A percentile compares a stretch with the other conserved stretches of the same genome.
These are phyloP conservation scores for Komagataella ulmi DNA, from an alignment of 805 yeast species.

Conservation along the genomic window DNA sequence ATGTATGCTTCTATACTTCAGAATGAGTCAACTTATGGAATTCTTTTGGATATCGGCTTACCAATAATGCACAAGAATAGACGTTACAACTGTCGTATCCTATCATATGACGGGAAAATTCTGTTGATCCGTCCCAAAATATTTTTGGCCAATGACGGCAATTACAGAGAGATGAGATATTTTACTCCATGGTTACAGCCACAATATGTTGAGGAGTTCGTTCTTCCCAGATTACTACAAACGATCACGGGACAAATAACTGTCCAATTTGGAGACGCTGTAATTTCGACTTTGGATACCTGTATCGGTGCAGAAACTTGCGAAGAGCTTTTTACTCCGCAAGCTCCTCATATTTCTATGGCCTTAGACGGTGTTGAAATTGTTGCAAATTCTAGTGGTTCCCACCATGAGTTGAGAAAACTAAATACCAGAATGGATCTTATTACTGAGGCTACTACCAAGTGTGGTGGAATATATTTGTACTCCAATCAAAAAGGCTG, in stretches of 20 bases:
- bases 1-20: slow-evolving; percentile 68
- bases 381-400: slow-evolving; percentile 88
- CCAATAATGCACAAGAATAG: slow-evolving; percentile 82
- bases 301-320: slow-evolving; percentile 96
- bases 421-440: slow-evolving; percentile 72
- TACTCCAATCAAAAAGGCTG: slow-evolving; percentile 96
- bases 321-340: slow-evolving; percentile 94
- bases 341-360: slow-evolving; percentile 87
- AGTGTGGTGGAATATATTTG: slow-evolving; percentile 92
- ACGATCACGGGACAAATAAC: slow-evolving; percentile 50
- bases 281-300: slow-evolving; percentile 72
- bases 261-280: slow-evolving; percentile 86
- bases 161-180: slow-evolving; percentile 94
- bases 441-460: slow-evolving; percentile 84
- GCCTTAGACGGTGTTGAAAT: slow-evolving; percentile 96
- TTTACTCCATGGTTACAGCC: slow-evolving; percentile 91
- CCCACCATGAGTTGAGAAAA: slow-evolving; percentile 94
- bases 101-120: slow-evolving; percentile 69
- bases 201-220: slow-evolving; percentile 56
- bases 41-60: slow-evolving; percentile 86
- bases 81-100: slow-evolving; percentile 81
- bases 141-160: slow-evolving; percentile 94
- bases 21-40: slow-evolving; percentile 57
- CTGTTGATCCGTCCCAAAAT: slow-evolving; percentile 84
- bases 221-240: slow-evolving; percentile 60